phyloP scores from a whole-genome alignment of 75 land plant genomes.

The Isoetes taiwanensis region DNA sequence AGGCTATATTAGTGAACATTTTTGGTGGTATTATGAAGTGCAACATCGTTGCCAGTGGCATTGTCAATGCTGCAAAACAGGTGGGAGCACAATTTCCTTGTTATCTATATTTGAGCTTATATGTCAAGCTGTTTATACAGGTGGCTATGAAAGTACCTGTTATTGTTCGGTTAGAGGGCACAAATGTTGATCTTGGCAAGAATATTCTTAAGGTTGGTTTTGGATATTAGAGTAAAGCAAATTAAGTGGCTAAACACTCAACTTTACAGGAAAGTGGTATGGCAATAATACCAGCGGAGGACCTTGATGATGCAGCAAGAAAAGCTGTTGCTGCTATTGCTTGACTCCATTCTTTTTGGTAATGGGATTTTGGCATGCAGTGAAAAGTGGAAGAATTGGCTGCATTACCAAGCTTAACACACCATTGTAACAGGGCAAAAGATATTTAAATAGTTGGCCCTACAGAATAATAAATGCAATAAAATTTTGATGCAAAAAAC shows the following conservation, averaged over 20 bases:
- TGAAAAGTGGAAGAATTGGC: no score
- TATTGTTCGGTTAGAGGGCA: constrained; percentile 93
- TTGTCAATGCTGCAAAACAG: constrained; percentile 98
- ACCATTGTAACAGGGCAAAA: no score
- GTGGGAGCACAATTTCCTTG: constrained; percentile 13
- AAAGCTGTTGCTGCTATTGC: constrained; percentile 70
- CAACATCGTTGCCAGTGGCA: constrained; percentile 96
- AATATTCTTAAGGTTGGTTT: constrained; percentile 73
- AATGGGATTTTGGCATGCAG: no score
- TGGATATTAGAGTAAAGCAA: background rate
- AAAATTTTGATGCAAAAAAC: no score
- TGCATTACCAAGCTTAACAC: no score
- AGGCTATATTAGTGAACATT: constrained; percentile 93
- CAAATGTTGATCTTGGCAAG: constrained; percentile 97
- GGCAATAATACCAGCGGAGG: constrained; percentile 85
- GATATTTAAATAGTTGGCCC: no score
- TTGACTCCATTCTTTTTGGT: background rate
- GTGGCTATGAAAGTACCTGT: constrained; percentile 87
- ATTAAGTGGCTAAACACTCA: no score
- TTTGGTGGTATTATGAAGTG: constrained; percentile 99
- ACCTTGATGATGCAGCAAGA: constrained; percentile 91
- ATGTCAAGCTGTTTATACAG: constrained; percentile 23
- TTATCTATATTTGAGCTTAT: background rate
- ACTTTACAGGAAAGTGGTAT: constrained; percentile 83
- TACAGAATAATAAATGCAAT: no score